Percentiles rank a stretch among this genome's conserved stretches.
Evolutionary conservation across 2,329 filamentous ascomycete genomes (phyloP).

Genomic region (Cladophialophora yegresii): DNA sequence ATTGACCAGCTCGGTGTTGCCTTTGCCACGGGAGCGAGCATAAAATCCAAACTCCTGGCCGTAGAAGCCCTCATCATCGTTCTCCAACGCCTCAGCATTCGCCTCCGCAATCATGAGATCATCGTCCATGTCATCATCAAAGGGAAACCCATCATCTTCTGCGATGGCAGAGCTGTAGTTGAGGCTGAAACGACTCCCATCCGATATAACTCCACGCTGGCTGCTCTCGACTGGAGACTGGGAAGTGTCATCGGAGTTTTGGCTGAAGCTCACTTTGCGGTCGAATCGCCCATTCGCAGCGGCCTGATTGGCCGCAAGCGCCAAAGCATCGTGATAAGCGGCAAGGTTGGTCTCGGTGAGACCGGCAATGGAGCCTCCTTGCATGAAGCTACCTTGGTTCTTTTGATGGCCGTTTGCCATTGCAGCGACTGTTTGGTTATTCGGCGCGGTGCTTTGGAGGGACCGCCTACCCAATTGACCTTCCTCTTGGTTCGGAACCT

Average conservation of each 20-base stretch:
- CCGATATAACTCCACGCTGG: conserved; percentile 51
- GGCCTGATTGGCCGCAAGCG: conserved; percentile 76
- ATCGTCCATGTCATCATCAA: conserved; percentile 71
- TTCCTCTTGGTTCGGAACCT: conserved; percentile 10
- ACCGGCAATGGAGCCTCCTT: conserved; percentile 34
- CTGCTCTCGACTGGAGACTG: conserved; percentile 44
- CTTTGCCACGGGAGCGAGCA: conserved; percentile 57
- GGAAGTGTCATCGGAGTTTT: conserved; percentile 44
- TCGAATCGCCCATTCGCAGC: conserved; percentile 74
- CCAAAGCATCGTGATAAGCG: conserved; percentile 81
- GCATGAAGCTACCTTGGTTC: conserved; percentile 4
- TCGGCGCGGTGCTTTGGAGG: not conserved
- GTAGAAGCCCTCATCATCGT: conserved; percentile 91
- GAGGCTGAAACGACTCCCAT: conserved; percentile 54
- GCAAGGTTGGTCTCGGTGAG: conserved; percentile 62
- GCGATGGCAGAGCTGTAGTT: conserved; percentile 45
- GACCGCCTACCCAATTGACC: not conserved
- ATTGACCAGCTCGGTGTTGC: conserved; percentile 64
- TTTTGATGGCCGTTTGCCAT: not conserved
- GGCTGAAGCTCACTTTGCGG: conserved; percentile 57
- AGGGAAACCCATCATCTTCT: conserved; percentile 54
- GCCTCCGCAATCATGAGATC: conserved; percentile 92
- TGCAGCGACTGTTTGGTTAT: not conserved
- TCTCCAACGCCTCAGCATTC: conserved; percentile 88
- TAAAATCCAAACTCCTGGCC: conserved; percentile 97